Evolutionary conservation across 495 filamentous ascomycete genomes (phyloP), one percentile per base, ranked within the genome.

Genomic region (Evansstolkia leycettana): DNA sequence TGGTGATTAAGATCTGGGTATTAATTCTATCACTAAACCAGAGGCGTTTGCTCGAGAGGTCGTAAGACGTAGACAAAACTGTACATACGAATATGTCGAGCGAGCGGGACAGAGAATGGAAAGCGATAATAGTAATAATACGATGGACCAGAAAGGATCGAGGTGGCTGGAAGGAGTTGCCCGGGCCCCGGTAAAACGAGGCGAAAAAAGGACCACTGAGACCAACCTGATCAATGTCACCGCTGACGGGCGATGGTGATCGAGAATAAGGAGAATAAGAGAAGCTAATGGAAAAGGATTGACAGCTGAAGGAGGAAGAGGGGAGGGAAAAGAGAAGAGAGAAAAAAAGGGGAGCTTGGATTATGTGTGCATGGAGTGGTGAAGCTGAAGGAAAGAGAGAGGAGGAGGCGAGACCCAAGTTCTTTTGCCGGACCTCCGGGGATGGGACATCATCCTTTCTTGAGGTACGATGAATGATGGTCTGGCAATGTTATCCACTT

Each of bases 101-200:
- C 36, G 48, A 47, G 32, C 38, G 41, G 47, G 46, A 38, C 24
- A 40, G 47, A 42, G 41, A 52, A 45, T 39, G 48, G 45, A 47
- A 52, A 54, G 53, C 51, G 48, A 55, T 40, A 49, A 47, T 5
- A 47, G 42, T 48, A 58, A 49, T 55, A 46, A 52, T 23, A n/a
- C 4, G 5, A 29, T n/a, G 52, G 47, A 58, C 60, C 62, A 61
- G 62, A 72, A 70, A 70, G 64, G 64, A 65, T 62, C 57, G 65
- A 70, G 67, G 70, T 73, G 69, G 62, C 70, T 67, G 66, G 69
- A 60, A 59, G 52, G 48, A 60, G 57, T 54, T 58, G 58, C 52
- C 58, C 56, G 54, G n/a, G 46, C 48, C 57, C 50, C 48, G 49
- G 51, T 38, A 51, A 52, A 43, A 41, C 40, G 45, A 46, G 46